Base-by-base conservation (phyloP, 163 green algal species). In the Prototheca cutis region DNA sequence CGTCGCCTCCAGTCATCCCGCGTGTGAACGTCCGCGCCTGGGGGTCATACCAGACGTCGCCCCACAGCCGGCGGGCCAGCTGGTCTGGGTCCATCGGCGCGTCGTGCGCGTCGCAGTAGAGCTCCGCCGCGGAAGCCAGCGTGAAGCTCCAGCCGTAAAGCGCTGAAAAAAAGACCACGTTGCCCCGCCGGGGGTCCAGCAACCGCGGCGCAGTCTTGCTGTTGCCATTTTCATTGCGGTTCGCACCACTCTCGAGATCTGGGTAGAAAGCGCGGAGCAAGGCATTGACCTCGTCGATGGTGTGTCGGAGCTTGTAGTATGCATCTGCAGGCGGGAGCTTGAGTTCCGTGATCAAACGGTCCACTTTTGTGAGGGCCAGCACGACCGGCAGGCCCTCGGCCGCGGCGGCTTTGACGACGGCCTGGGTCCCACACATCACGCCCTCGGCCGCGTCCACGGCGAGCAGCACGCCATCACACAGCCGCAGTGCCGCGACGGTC, bases 241-340 rank as follows among this genome's bases (percentile, higher is more conserved):
- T 40, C 21, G 7, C 27, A 59, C 59, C 72, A 36, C 49, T 64
- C 21, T 55, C 31, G 33, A 61, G n/a, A n/a, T n/a, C 64, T 18
- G 58, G 49, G 34, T 36, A 66, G 48, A 73, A 67, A 6, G 47
- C 58, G 6, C 65, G 62, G 42, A 95, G 77, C 25, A 87, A 59
- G 1, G 71, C 60, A 64, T 94, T 95, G 55, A 96, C 82, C 66
- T 98, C 93, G 68, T 98, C 81, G 21, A 99, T 88, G 28, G 84
- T 95, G 82, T 97, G 89, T 27, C 81, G 73, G 55, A 99, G 69
- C 78, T 99, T 99, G 83, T 94, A 81, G 74, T 99, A 98, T 2
- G 93, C 93, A 65, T 99, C 93, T 8, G 72, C 67, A 2, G 93
- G 93, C 1, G 93, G 93, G 48, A 99, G 80, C 76, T 97, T 98